phyloP scores from a whole-genome alignment of 176 grass and related monocot species.

The Aegilops speltoides region DNA sequence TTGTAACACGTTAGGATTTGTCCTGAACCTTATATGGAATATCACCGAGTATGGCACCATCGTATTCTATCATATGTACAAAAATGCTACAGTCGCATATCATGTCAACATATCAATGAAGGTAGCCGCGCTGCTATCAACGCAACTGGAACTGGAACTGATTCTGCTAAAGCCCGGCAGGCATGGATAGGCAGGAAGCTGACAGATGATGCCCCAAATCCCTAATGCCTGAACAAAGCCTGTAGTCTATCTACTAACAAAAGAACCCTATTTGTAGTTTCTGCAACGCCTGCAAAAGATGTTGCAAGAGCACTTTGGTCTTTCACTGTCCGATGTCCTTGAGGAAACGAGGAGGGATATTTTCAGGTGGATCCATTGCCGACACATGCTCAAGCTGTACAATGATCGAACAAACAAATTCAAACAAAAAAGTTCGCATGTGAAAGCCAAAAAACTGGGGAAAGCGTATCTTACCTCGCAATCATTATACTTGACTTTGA shows the following conservation, averaged over 20 bases:
- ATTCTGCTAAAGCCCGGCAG: too few relatives aligned
- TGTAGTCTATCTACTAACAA: neutral
- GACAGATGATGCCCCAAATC: neutral
- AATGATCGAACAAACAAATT: constrained; percentile 1
- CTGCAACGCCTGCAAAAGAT: neutral
- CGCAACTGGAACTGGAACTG: neutral
- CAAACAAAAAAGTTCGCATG: neutral
- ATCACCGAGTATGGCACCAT: neutral
- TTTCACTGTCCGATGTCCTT: constrained; percentile 4
- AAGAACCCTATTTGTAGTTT: neutral
- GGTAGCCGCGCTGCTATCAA: neutral
- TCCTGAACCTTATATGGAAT: neutral
- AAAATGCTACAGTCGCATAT: neutral
- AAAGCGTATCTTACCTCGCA: neutral
- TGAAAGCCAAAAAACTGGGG: neutral
- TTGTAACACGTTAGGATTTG: neutral
- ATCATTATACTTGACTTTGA: constrained; percentile 21
- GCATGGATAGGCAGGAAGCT: neutral
- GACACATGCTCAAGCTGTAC: constrained; percentile 32
- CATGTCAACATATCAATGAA: neutral
- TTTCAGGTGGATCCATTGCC: neutral
- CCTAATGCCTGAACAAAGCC: neutral
- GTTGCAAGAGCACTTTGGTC: neutral
- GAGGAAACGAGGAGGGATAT: constrained; percentile 19
- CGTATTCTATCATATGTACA: neutral